phyloP scores from a whole-genome alignment of 1,139 yeast species.

The Sugiyamaella grinbergsii region DNA sequence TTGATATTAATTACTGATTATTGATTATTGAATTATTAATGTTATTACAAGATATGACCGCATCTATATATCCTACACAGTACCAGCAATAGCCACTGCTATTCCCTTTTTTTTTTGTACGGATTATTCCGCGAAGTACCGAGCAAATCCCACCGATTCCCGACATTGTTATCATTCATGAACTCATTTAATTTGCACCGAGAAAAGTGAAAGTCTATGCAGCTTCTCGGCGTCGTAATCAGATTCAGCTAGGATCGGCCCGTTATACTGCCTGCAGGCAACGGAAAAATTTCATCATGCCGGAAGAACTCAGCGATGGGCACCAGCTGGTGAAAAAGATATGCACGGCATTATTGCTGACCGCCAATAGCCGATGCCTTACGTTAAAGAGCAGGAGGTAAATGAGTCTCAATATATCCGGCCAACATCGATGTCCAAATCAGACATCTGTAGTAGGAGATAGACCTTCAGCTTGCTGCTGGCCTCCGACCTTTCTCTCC shows the following conservation, averaged over 20 bases:
- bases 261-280: too few species aligned
- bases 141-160: constrained; percentile 8
- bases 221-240: too few species aligned
- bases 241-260: constrained; percentile 10
- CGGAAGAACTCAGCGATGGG: constrained; percentile 2
- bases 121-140: constrained; percentile 3
- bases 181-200: not conserved
- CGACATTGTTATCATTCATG: not conserved
- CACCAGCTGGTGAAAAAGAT: not conserved
- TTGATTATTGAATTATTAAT: not conserved
- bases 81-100: not conserved
- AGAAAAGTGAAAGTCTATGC: not conserved
- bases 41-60: not conserved
- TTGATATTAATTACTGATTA: too few species aligned
- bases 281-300: constrained; percentile 7
- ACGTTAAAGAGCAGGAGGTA: not conserved
- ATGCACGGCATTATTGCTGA: not conserved
- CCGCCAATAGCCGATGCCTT: constrained; percentile 10
- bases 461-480: too few species aligned
- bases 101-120: not conserved
- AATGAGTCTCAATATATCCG: too few species aligned
- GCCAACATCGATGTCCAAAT: too few species aligned
- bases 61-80: constrained; percentile 4
- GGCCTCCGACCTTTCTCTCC: too few species aligned
- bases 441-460: too few species aligned